phyloP scores from a whole-genome alignment of 2,329 filamentous ascomycete genomes.

The Aspergillus piperis region DNA sequence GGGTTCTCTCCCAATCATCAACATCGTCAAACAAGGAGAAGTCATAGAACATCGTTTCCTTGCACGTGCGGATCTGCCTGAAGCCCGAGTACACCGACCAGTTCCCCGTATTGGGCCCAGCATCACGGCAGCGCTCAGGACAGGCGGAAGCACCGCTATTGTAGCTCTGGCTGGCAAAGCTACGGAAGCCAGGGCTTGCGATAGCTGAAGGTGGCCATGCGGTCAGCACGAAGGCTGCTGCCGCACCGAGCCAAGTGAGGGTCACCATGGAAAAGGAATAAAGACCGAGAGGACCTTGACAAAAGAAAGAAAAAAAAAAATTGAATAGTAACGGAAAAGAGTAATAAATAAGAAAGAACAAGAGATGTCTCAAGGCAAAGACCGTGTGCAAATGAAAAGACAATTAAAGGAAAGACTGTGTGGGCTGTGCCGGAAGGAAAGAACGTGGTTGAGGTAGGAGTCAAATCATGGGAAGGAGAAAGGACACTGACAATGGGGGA shows the following conservation, averaged over 20 bases:
- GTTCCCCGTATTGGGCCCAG: conserved; percentile 19
- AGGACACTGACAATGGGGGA: no score
- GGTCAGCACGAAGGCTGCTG: conserved; percentile 2
- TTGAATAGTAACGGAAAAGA: no score
- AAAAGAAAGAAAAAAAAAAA: no score
- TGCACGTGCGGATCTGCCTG: conserved; percentile 29
- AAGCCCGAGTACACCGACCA: conserved; percentile 27
- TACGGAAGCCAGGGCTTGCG: conserved; percentile 1
- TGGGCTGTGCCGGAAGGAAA: no score
- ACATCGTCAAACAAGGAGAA: conserved; percentile 40
- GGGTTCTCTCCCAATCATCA: conserved; percentile 28
- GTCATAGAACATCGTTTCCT: conserved; percentile 35
- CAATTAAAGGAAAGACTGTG: no score
- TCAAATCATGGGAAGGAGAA: no score
- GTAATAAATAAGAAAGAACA: not conserved
- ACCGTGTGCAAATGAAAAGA: no score
- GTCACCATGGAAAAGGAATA: not conserved
- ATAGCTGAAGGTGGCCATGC: not conserved
- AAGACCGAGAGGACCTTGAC: not conserved
- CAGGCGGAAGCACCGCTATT: conserved; percentile 15
- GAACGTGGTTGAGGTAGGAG: no score
- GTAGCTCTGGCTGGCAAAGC: conserved; percentile 17
- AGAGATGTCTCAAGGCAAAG: no score
- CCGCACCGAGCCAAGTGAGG: not conserved
- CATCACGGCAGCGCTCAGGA: conserved; percentile 22